Conservation (phyloP, 2,329 filamentous ascomycete genomes). For the Magnaporthiopsis poae region DNA sequence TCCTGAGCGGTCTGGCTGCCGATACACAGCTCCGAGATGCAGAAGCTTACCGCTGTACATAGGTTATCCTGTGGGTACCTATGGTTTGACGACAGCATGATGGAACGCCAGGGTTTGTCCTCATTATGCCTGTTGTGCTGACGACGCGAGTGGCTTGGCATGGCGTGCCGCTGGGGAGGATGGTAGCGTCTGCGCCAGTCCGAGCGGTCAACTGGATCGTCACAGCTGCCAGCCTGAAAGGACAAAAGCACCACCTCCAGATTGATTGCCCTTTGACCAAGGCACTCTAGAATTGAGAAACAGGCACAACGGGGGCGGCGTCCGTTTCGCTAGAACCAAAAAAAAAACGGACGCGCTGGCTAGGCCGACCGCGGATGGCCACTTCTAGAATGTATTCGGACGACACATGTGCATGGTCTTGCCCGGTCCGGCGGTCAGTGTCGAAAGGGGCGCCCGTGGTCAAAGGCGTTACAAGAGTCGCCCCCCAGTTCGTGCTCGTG, state of each 20-base stretch:
- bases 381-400: background rate
- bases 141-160: background rate
- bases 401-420: background rate
- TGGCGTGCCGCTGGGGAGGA: background rate
- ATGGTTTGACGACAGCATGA: background rate
- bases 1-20: background rate
- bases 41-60: background rate
- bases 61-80: background rate
- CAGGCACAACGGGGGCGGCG: background rate
- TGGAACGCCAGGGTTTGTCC: background rate
- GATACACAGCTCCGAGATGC: background rate
- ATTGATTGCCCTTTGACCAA: background rate
- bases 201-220: background rate
- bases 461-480: background rate
- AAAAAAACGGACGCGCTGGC: background rate
- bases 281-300: background rate
- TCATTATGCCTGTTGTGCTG: background rate
- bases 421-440: background rate
- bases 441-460: background rate
- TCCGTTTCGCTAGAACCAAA: background rate
- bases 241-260: background rate
- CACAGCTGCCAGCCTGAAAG: background rate
- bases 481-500: background rate
- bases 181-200: background rate
- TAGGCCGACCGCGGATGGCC: background rate